Evolutionary conservation across 164 flowering plant genomes (phyloP), one percentile per base, ranked within the genome.

Genomic region (Warburgia ugandensis): DNA sequence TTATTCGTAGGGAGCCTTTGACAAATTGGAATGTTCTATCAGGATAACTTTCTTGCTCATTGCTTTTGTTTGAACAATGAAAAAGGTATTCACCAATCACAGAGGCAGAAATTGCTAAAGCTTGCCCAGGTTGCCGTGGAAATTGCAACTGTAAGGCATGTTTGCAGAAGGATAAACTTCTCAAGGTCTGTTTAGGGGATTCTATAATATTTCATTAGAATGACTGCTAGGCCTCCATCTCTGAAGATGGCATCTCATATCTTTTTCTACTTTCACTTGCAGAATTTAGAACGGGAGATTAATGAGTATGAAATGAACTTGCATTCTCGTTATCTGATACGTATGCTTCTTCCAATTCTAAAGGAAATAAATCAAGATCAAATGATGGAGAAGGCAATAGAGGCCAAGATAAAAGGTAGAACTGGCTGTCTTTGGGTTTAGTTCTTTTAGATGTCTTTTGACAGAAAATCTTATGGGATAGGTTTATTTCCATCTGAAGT

Each of bases 301-400:
- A 75, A 68, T 69, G n/a, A n/a, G n/a, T n/a, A n/a, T n/a, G n/a
- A n/a, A n/a, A n/a, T n/a, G n/a, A 38, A 55, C 2, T 50, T 45
- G 46, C 73, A 71, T 64, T 50, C 76, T 60, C 66, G 71, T 53
- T 73, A 71, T 69, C 58, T 86, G 70, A 59, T 83, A 30, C 32
- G 56, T 30, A 70, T 69, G 45, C 65, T 73, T 49, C 65, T 76
- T 13, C 95, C 95, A 48, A 68, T 86, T 27, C 77, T 83, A 29
- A 70, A 52, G 57, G 72, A 65, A 55, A 65, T 79, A 52, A 73
- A 68, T 23, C 58, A 50, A 54, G 88, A 86, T 65, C 91, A 86
- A 67, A 66, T 44, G 37, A 49, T 56, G 30, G 95, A 86, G 66
- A 54, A 77, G 25, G 68, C 62, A 27, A 52, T 68, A 12, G 91